These are phyloP conservation scores for Aspergillus vadensis DNA, from an alignment of 2,329 filamentous ascomycete genomes.

Conservation along the genomic window DNA sequence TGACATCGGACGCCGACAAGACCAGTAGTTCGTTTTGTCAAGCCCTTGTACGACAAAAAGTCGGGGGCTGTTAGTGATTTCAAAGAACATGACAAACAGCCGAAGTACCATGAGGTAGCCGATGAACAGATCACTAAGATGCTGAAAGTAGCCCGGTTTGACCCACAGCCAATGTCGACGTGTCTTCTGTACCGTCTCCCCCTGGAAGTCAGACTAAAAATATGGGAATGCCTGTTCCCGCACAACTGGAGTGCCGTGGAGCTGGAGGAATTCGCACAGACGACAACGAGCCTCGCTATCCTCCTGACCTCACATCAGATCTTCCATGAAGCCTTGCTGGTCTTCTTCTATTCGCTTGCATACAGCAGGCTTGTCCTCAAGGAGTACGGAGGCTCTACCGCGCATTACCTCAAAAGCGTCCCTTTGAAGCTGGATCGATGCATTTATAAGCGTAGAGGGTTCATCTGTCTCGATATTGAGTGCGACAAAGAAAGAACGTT, in stretches of 20 bases:
- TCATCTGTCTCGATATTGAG: slow-evolving; percentile 8
- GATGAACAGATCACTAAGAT: slow-evolving; percentile 14
- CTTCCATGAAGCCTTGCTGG: slow-evolving; percentile 24
- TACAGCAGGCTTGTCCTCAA: slow-evolving; percentile 19
- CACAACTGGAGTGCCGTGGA: slow-evolving; percentile 16
- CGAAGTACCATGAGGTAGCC: slow-evolving; percentile 8
- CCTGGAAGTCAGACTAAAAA: slow-evolving; percentile 15
- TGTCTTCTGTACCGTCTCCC: slow-evolving; percentile 21
- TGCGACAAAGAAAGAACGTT: slow-evolving; percentile 13
- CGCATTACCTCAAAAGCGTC: slow-evolving; percentile 14
- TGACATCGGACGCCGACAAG: not conserved
- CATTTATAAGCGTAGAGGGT: slow-evolving; percentile 4
- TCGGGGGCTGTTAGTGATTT: not conserved
- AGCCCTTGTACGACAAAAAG: slow-evolving; percentile 7
- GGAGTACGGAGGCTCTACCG: slow-evolving; percentile 15
- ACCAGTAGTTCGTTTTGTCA: slow-evolving; percentile 15
- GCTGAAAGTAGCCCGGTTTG: not conserved
- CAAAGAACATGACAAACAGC: slow-evolving; percentile 8
- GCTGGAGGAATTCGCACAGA: slow-evolving; percentile 13
- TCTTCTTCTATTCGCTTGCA: slow-evolving; percentile 19
- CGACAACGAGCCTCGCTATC: slow-evolving; percentile 15
- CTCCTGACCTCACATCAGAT: slow-evolving; percentile 21
- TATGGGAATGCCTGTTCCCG: slow-evolving; percentile 17
- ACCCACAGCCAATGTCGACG: slow-evolving; percentile 4
- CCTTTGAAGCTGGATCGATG: slow-evolving; percentile 16